Conservation (phyloP, 1,284 basidiomycete species). For the Pyrrhoderma lamaoense region DNA sequence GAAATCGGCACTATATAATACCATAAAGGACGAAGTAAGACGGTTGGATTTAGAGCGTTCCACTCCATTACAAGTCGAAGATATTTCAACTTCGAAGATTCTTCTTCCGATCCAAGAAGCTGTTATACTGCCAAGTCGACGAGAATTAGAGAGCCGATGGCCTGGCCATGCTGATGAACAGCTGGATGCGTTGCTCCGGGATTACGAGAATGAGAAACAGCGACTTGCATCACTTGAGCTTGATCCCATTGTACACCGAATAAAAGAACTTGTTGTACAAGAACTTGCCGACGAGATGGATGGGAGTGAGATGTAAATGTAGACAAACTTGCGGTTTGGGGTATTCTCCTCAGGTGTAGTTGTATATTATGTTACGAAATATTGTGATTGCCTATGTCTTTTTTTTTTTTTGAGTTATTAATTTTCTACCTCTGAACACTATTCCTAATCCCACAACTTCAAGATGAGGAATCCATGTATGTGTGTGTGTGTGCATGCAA, state of each 20-base stretch:
- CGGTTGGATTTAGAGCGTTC: slow-evolving; percentile 3
- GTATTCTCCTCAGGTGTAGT: too few species aligned
- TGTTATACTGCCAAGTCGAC: slow-evolving; percentile 42
- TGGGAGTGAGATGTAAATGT: slow-evolving; percentile 10
- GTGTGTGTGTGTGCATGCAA: too few species aligned
- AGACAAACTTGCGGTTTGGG: neutral
- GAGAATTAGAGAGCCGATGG: slow-evolving; percentile 61
- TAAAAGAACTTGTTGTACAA: slow-evolving; percentile 47
- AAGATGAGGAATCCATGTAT: too few species aligned
- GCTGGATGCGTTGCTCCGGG: slow-evolving; percentile 45
- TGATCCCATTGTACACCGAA: slow-evolving; percentile 50
- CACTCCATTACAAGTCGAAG: slow-evolving; percentile 20
- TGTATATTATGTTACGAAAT: too few species aligned
- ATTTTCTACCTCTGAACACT: too few species aligned
- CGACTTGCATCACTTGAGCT: slow-evolving; percentile 47
- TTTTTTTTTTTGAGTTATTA: too few species aligned
- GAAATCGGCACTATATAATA: slow-evolving; percentile 61
- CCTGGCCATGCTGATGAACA: slow-evolving; percentile 60
- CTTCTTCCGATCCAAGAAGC: slow-evolving; percentile 49
- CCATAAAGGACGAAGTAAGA: slow-evolving; percentile 43
- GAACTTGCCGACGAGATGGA: slow-evolving; percentile 15
- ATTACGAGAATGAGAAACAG: slow-evolving; percentile 55
- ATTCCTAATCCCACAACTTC: too few species aligned
- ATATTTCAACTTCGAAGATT: slow-evolving; percentile 39
- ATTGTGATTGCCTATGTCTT: too few species aligned